Conservation (phyloP, 805 yeast species). For the Blastobotrys americana region DNA sequence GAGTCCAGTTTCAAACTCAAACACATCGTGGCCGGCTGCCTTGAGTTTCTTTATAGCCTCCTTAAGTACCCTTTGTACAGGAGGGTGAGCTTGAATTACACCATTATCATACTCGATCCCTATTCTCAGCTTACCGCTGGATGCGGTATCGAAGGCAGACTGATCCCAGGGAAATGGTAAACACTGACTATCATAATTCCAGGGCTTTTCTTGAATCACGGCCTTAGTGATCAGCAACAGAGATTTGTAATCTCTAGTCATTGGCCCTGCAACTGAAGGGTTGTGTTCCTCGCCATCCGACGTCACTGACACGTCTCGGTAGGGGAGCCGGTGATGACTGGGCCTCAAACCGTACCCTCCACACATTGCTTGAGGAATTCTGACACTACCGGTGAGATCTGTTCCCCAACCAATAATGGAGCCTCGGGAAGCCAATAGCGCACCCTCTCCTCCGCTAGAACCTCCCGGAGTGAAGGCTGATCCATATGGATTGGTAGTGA, state of each 20-base stretch:
- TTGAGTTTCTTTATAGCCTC: constrained; percentile 22
- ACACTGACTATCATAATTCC: neutral
- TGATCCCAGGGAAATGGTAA: neutral
- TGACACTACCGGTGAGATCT: constrained; percentile 48
- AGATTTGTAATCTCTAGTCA: constrained; percentile 35
- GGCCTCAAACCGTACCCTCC: constrained; percentile 46
- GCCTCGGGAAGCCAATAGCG: constrained; percentile 38
- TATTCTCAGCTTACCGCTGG: constrained; percentile 21
- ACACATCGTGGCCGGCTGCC: constrained; percentile 28
- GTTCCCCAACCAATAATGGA: constrained; percentile 47
- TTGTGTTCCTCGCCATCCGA: neutral
- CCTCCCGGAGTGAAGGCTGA: constrained; percentile 45
- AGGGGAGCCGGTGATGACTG: constrained; percentile 37
- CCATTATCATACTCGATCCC: constrained; percentile 34
- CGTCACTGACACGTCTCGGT: constrained; percentile 27
- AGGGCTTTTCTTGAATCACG: constrained; percentile 26
- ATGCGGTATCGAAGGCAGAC: neutral
- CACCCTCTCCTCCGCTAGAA: constrained; percentile 50
- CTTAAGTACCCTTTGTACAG: constrained; percentile 40
- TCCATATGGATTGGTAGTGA: constrained; percentile 41
- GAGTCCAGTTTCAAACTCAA: constrained; percentile 11
- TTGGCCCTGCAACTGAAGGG: constrained; percentile 43
- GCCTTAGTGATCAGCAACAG: constrained; percentile 35
- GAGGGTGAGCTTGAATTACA: constrained; percentile 42
- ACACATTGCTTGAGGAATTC: constrained; percentile 43